A percentile compares a stretch with the other conserved stretches of the same genome.
phyloP scores from a whole-genome alignment of 108 stramenopile species.

The Skeletonema costatum region DNA sequence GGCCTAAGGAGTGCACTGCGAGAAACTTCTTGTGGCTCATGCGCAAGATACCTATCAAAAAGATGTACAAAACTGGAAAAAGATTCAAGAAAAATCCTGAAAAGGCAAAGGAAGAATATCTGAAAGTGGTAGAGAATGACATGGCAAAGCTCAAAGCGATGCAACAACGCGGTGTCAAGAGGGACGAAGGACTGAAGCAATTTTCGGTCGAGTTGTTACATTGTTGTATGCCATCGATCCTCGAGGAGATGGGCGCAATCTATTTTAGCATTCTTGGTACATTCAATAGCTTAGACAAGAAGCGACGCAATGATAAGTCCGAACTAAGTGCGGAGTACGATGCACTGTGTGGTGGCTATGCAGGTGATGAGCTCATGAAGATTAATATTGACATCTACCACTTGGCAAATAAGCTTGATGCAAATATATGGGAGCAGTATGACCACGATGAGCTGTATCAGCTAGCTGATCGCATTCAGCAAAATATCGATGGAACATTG shows the following conservation, averaged over 20 bases:
- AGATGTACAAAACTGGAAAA: constrained; percentile 7
- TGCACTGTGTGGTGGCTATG: constrained; percentile 33
- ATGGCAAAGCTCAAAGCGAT: constrained; percentile 17
- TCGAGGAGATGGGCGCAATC: constrained; percentile 19
- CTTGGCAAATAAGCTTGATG: constrained; percentile 17
- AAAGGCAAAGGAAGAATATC: constrained; percentile 12
- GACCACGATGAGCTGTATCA: constrained; percentile 6
- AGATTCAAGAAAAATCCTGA: constrained; percentile 18
- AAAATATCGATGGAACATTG: constrained; percentile 12
- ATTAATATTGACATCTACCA: constrained; percentile 32
- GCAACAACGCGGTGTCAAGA: constrained; percentile 10
- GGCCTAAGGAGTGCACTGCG: constrained; percentile 14
- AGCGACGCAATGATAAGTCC: constrained; percentile 12
- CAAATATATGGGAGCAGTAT: constrained; percentile 23
- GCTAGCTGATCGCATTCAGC: constrained; percentile 14
- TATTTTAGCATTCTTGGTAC: background rate
- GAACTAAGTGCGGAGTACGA: constrained; percentile 24
- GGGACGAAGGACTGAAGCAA: constrained; percentile 5
- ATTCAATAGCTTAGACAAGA: constrained; percentile 21
- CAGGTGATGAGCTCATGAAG: constrained; percentile 31
- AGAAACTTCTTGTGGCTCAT: constrained; percentile 4
- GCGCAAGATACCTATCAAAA: constrained; percentile 10
- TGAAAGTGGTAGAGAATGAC: constrained; percentile 5
- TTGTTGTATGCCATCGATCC: background rate
- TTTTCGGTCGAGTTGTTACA: constrained; percentile 6